Percentiles rank a stretch among this genome's conserved stretches.
Conservation (phyloP, 2,329 filamentous ascomycete species). For the Aspergillus novoparasiticus region DNA sequence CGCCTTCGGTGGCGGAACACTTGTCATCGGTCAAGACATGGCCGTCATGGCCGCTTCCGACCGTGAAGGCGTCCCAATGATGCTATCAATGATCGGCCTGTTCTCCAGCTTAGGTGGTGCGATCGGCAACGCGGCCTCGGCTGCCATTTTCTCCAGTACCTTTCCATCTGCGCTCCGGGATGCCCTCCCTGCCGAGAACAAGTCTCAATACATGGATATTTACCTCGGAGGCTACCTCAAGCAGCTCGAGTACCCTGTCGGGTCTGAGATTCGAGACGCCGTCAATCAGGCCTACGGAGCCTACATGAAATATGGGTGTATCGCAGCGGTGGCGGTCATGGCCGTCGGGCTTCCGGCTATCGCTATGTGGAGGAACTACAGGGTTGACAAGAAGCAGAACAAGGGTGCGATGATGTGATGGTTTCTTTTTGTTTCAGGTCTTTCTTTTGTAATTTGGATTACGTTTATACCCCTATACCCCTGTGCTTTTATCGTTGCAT, state of each 20-base stretch:
- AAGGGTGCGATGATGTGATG: slow-evolving; percentile 25
- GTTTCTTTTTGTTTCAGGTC: too few relatives aligned
- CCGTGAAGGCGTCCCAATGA: slow-evolving; percentile 56
- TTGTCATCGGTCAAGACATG: slow-evolving; percentile 60
- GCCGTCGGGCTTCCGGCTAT: slow-evolving; percentile 29
- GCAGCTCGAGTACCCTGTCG: slow-evolving; percentile 32
- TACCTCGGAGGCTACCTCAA: slow-evolving; percentile 28
- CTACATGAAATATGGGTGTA: slow-evolving; percentile 31
- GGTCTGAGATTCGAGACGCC: slow-evolving; percentile 27
- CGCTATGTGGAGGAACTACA: slow-evolving; percentile 30
- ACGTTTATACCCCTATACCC: neutral
- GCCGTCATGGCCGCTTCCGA: slow-evolving; percentile 59
- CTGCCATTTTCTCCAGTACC: slow-evolving; percentile 23
- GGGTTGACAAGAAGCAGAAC: slow-evolving; percentile 33
- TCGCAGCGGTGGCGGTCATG: slow-evolving; percentile 29
- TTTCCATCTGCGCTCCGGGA: slow-evolving; percentile 18
- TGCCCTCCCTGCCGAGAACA: slow-evolving; percentile 19
- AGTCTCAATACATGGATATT: slow-evolving; percentile 24
- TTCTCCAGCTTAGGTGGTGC: slow-evolving; percentile 39
- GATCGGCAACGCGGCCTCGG: slow-evolving; percentile 30
- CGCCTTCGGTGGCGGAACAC: slow-evolving; percentile 55
- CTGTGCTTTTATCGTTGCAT: neutral
- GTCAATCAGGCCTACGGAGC: slow-evolving; percentile 36
- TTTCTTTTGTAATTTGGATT: neutral
- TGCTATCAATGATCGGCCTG: slow-evolving; percentile 42